These are phyloP conservation scores for Bryoglossum gracile DNA, from an alignment of 495 filamentous ascomycete species.

Conservation along the genomic window DNA sequence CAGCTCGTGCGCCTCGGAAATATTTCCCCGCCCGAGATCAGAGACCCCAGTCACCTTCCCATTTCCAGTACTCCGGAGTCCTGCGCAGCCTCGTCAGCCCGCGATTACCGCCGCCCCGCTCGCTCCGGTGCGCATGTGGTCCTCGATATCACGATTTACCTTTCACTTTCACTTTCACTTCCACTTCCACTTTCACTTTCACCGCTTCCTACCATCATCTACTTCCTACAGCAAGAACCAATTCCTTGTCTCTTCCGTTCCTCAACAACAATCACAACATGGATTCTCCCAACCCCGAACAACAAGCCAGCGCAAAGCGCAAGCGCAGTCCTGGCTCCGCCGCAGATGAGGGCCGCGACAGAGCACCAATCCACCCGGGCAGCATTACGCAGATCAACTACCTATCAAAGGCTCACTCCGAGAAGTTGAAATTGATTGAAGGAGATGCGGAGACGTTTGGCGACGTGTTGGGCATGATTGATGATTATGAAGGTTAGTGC, in stretches of 20 bases:
- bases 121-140: too few relatives aligned
- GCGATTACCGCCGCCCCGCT: neutral
- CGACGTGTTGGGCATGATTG: conserved; percentile 54
- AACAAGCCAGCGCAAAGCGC: conserved; percentile 8
- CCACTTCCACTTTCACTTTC: too few relatives aligned
- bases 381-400: conserved; percentile 72
- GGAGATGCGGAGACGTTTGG: conserved; percentile 37
- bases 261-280: neutral
- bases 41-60: neutral
- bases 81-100: neutral
- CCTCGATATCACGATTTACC: neutral
- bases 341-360: too few relatives aligned
- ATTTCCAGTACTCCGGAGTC: neutral
- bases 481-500: conserved; percentile 59
- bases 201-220: too few relatives aligned
- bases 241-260: neutral
- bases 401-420: conserved; percentile 37
- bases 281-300: conserved; percentile 13
- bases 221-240: too few relatives aligned
- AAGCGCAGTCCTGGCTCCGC: conserved; percentile 28
- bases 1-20: too few relatives aligned
- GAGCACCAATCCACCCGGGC: too few relatives aligned
- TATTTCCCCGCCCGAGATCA: neutral
- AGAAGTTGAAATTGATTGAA: conserved; percentile 39
- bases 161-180: neutral